A percentile compares a stretch with the other conserved stretches of the same genome.
phyloP scores from a whole-genome alignment of 192 early-diverging fungal genomes.

The Podila clonocystis region DNA sequence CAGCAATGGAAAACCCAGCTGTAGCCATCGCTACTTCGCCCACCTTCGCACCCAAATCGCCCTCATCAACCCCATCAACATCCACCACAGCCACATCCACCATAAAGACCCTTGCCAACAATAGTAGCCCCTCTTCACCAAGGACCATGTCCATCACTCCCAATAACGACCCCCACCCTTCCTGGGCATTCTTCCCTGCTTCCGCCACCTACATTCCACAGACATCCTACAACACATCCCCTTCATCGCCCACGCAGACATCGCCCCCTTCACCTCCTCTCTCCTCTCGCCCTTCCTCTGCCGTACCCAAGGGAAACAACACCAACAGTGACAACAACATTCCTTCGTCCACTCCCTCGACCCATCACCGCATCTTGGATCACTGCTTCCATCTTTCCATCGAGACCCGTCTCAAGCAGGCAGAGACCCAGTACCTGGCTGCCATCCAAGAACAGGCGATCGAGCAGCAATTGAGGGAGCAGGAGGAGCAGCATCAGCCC shows the following conservation, averaged over 20 bases:
- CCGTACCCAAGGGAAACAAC: not conserved
- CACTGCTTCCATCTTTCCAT: constrained; percentile 64
- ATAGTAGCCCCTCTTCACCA: constrained; percentile 4
- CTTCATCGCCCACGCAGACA: not conserved
- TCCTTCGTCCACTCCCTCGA: constrained; percentile 47
- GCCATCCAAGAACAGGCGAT: constrained; percentile 40
- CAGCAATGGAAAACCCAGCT: not conserved
- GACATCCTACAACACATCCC: not conserved
- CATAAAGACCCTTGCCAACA: not conserved
- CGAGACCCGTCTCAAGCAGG: constrained; percentile 62
- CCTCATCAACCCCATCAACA: not conserved
- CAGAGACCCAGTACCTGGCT: constrained; percentile 50
- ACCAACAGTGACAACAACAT: constrained; percentile 9
- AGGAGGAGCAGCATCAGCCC: constrained; percentile 51
- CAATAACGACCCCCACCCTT: constrained; percentile 40
- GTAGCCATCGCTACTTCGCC: not conserved
- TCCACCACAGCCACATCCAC: not conserved
- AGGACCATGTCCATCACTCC: not conserved
- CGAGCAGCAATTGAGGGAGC: constrained; percentile 39
- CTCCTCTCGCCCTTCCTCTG: not conserved
- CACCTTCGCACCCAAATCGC: not conserved
- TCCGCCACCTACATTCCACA: constrained; percentile 42
- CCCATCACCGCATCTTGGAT: constrained; percentile 64
- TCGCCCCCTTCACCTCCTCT: constrained; percentile 1
- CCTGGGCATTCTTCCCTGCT: constrained; percentile 47